These are phyloP conservation scores for Aspergillus melleus DNA, from an alignment of 2,329 filamentous ascomycete genomes.

Conservation along the genomic window DNA sequence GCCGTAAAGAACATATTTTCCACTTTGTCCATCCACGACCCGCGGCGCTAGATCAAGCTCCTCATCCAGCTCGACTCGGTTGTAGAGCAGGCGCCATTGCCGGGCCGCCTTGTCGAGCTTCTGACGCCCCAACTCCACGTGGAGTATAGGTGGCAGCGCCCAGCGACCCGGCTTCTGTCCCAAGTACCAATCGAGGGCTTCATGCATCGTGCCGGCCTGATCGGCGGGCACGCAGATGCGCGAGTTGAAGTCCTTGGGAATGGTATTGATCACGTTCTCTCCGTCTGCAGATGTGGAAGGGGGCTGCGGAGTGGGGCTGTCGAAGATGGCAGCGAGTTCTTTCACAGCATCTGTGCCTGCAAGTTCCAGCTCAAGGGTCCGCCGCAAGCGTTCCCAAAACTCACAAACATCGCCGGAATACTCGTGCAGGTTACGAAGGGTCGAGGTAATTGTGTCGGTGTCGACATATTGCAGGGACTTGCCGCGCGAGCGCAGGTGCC, in stretches of 20 bases:
- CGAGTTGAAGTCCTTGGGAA: conserved; percentile 40
- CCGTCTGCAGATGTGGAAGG: conserved; percentile 14
- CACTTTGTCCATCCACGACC: conserved; percentile 34
- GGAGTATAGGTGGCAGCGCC: conserved; percentile 51
- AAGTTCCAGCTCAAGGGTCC: conserved; percentile 55
- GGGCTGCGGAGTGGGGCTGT: conserved; percentile 33
- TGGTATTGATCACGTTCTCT: conserved; percentile 33
- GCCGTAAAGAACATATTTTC: conserved; percentile 58
- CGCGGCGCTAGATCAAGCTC: conserved; percentile 47
- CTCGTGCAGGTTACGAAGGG: conserved; percentile 43
- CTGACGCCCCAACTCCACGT: conserved; percentile 59
- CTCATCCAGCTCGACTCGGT: conserved; percentile 59
- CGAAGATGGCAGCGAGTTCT: conserved; percentile 49
- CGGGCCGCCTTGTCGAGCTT: conserved; percentile 54
- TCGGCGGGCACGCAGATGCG: conserved; percentile 41
- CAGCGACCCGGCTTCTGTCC: conserved; percentile 37
- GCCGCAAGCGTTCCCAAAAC: conserved; percentile 56
- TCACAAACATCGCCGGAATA: conserved; percentile 55
- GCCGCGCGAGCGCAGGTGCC: conserved; percentile 49
- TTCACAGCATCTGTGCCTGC: conserved; percentile 43
- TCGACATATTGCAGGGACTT: conserved; percentile 42
- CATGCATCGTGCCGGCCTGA: conserved; percentile 37
- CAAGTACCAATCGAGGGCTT: conserved; percentile 36
- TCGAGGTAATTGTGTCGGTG: conserved; percentile 43
- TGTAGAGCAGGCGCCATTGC: conserved; percentile 58